Evolutionary conservation across 2,329 filamentous ascomycete genomes (phyloP).

Genomic region (Lecanicillium sp.): DNA sequence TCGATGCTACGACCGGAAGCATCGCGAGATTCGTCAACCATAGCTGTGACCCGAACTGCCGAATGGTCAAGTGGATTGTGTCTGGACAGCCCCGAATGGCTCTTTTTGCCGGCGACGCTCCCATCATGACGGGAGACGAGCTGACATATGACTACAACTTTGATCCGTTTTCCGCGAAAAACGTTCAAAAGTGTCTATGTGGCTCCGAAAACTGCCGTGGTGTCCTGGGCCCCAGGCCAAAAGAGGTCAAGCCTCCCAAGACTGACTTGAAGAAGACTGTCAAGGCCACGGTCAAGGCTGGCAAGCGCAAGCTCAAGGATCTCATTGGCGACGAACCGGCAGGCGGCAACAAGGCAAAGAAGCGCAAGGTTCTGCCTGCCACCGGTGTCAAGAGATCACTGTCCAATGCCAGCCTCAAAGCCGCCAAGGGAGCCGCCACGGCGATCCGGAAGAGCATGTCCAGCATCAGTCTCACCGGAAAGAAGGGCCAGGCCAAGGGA

Average conservation of each 20-base stretch:
- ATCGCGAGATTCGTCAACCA: constrained; percentile 98
- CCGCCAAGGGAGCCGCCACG: constrained; percentile 27
- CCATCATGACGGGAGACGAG: constrained; percentile 92
- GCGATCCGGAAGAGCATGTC: constrained; percentile 28
- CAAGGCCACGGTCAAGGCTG: constrained; percentile 35
- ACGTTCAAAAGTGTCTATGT: constrained; percentile 59
- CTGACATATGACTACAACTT: constrained; percentile 88
- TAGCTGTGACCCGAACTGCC: constrained; percentile 91
- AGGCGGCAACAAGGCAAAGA: constrained; percentile 39
- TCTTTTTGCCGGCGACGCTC: constrained; percentile 81
- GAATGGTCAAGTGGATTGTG: constrained; percentile 98
- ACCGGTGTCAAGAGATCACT: constrained; percentile 26
- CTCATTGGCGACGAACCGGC: constrained; percentile 34
- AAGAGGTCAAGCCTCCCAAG: constrained; percentile 45
- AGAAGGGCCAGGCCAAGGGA: constrained; percentile 19
- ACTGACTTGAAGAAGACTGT: constrained; percentile 30
- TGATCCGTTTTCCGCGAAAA: constrained; percentile 61
- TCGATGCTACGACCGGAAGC: constrained; percentile 90
- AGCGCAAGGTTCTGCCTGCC: constrained; percentile 28
- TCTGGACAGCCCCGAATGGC: constrained; percentile 92
- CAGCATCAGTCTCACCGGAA: constrained; percentile 20
- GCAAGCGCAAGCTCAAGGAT: constrained; percentile 51
- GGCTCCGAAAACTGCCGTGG: constrained; percentile 57
- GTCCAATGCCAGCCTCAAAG: constrained; percentile 26
- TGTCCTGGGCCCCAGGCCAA: constrained; percentile 53